Base-by-base conservation (phyloP, 2,329 filamentous ascomycete genomes). In the Colletotrichum tanaceti region DNA sequence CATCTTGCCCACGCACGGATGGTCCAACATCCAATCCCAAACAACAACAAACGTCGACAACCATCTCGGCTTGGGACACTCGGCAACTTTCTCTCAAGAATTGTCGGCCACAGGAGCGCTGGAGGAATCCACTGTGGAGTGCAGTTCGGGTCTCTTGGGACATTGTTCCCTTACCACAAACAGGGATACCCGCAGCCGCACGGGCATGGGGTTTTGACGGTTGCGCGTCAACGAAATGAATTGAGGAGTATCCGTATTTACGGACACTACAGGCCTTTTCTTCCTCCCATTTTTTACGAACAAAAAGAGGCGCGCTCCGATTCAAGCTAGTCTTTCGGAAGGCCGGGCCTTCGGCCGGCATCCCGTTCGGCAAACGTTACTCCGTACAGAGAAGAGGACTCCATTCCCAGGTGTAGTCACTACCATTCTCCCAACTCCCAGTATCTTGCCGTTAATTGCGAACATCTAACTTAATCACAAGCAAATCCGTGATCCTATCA, bases 1-100 rank as follows among this genome's bases (percentile, higher is more conserved):
- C 28, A 32, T 44, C 52, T 20, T 39, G 39, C 20, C 39, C 44
- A 57, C 55, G 66, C 66, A 69, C 62, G 55, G 66, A 60, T 50
- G 55, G 38, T 38, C 43, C 52, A 44, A 43, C 11, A 41, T 54
- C 52, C 32, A 43, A 32, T 24, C 11, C 20, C 38, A 49, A 47
- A 35, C 22, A 53, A 5, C 22, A 18, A 28, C 28, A 32, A 57
- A 32, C 10, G 38, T 20, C 39, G 32, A 18, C 53, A 22, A 47
- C 10, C 38, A 24, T 50, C 38, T 28, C 20, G 43, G 22, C 22
- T 32, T 28, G 35, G 46, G 28, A 28, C 46, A 1, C 46, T n/a
- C 38, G 58, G 44, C 52, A 41, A 55, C 18, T 7, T 35, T 41
- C 32, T 24, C 20, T 20, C 35, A 14, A 11, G 3, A 10, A 9